Percentiles rank a stretch among this genome's conserved stretches.
Conservation (phyloP, 768 basidiomycete species). For the Auricularia cornea region DNA sequence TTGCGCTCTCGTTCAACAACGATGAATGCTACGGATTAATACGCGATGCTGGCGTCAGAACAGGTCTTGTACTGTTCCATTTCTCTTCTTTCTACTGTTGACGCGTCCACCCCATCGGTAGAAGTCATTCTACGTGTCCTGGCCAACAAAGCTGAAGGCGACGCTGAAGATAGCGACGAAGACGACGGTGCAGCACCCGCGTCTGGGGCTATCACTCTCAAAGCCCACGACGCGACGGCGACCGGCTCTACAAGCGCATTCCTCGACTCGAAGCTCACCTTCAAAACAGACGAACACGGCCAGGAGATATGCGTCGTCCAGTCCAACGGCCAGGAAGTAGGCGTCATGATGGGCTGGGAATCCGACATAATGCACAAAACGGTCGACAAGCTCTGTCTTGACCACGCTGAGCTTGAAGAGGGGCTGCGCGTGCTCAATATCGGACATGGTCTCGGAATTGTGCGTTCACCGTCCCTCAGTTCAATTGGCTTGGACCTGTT, state of each 20-base stretch:
- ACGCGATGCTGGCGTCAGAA: constrained; percentile 86
- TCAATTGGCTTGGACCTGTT: neutral
- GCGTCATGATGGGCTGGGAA: constrained; percentile 99
- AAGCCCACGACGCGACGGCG: constrained; percentile 45
- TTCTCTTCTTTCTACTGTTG: too few relatives aligned
- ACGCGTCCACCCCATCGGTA: constrained; percentile 21
- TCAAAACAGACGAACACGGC: constrained; percentile 57
- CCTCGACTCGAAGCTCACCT: constrained; percentile 60
- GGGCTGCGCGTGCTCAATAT: constrained; percentile 74
- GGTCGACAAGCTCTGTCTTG: constrained; percentile 51
- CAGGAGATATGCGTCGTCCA: constrained; percentile 76
- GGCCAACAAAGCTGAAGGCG: constrained; percentile 24
- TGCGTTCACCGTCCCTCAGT: constrained; percentile 28
- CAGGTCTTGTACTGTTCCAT: too few relatives aligned
- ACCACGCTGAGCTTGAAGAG: constrained; percentile 35
- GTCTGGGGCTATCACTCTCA: constrained; percentile 29
- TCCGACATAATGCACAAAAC: constrained; percentile 77
- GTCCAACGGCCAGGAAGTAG: constrained; percentile 60
- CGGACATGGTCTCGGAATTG: constrained; percentile 92
- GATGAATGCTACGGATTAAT: constrained; percentile 64
- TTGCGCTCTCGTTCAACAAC: constrained; percentile 82
- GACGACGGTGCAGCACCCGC: constrained; percentile 1
- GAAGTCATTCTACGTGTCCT: constrained; percentile 65
- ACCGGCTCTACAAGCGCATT: constrained; percentile 60
- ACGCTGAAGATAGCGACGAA: neutral